Base-by-base conservation (phyloP, 352 stramenopile genomes). In the Globisporangium ultimum region DNA sequence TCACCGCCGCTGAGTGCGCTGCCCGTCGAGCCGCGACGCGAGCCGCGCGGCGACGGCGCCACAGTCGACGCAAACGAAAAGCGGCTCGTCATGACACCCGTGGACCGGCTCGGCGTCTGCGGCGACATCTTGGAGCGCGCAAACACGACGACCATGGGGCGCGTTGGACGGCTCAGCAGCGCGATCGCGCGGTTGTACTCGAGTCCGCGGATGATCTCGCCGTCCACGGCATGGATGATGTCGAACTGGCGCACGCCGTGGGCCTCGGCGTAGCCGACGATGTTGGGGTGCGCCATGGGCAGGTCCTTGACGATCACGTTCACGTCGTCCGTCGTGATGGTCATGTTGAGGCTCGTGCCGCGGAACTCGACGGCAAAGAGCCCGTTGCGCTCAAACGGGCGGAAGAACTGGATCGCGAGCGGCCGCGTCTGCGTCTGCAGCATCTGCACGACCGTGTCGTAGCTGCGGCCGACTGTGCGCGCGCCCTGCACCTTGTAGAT, bases 401-500 rank as follows among this genome's bases (percentile, higher is more conserved):
- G 84, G 63, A 91, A 94, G 59, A 91, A 94, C 63, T 94, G 82
- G 61, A 94, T 89, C 40, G 72, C 64, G 1, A 94, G 64, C 28
- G 84, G 84, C 1, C 84, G 78, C 12, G 78, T 78, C n/a, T 77
- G 80, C 10, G 76, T 89, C 70, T 94, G 82, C 14, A 94, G 78
- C 84, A 94, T 94, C 61, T 94, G 83, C 45, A 94, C 82, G 46
- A 92, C 78, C 13, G 75, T 84, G 53, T 94, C 84, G 64, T 92
- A 94, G 67, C 72, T 88, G 43, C 83, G 76, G 7, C 83, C 84
- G 28, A 92, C 76, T 1, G 84, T 91, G 41, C 84, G 69, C 14
- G 81, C 72, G 10, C 84, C 84, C 48, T 91, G 80, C 24, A 94
- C 84, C 60, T 94, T 94, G 76, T 94, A 92, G 61, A 94, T 91